Evolutionary conservation across 352 stramenopile genomes (phyloP), one percentile per base, ranked within the genome.

Genomic region (Phytophthora meadii): DNA sequence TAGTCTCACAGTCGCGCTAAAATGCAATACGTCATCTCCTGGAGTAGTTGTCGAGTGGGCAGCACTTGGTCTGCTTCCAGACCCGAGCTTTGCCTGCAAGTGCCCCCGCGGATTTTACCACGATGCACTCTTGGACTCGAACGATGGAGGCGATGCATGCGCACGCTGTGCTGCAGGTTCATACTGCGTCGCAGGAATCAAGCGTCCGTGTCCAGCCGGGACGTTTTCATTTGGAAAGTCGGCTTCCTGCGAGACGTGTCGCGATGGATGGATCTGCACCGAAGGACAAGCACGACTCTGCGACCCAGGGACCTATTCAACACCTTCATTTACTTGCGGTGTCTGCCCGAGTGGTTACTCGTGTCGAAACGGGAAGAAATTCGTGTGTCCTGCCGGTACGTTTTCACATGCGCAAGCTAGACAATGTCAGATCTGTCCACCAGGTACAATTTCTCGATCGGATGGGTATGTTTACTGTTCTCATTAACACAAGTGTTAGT

Each of bases 181-280:
- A 14, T 90, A 80, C 47, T 90, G 82, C 45, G 68, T 70, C 0
- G 79, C 74, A 12, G 82, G 82, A 10, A 87, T 89, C 47, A 86
- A 81, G 48, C 72, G 70, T 4, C 51, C 57, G 34, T 90, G 80
- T 42, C 70, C 76, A 0, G 54, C 70, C 17, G 80, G 78, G 0
- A 78, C 60, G 1, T 90, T 89, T 55, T 89, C 82, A 2, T 90
- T 90, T 30, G 82, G 82, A 9, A 81, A 87, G 57, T 61, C 78
- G 25, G 59, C 74, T 11, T 65, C 61, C 19, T 90, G 82, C 37
- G 80, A 90, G 28, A 42, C 41, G 0, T 90, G 82, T 55, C 82
- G 82, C 3, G 72, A 87, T 15, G 82, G 80, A 3, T 89, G 80
- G 80, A 87, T 90, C 54, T 90, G 82, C 55, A 55, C 87, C 9